Evolutionary conservation across 148 eudicot species (phyloP).

Genomic region (Persicaria tinctoria): DNA sequence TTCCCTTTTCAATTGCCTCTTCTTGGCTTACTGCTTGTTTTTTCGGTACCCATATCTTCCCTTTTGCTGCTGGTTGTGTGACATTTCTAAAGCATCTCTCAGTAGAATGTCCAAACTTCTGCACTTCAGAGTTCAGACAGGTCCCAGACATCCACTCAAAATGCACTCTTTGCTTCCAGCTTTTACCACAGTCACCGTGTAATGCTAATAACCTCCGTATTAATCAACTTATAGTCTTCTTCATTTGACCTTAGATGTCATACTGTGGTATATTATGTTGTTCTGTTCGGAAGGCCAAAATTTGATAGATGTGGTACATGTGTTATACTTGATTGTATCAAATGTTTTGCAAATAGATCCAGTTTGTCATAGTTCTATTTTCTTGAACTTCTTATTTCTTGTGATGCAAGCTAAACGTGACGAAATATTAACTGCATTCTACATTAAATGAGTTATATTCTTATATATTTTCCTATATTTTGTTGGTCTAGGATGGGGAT

Average conservation of each 20-base stretch:
- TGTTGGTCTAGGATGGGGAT: conserved; percentile 60
- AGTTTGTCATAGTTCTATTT: not conserved
- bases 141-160: too few relatives aligned
- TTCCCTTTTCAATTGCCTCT: too few relatives aligned
- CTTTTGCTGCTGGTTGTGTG: too few relatives aligned
- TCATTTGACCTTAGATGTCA: not conserved
- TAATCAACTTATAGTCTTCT: not conserved
- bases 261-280: not conserved
- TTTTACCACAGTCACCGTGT: not conserved
- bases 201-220: not conserved
- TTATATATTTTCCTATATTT: conserved; percentile 12
- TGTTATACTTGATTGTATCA: not conserved
- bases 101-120: too few relatives aligned
- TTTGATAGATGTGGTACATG: not conserved
- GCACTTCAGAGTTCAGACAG: too few relatives aligned
- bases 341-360: not conserved
- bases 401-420: not conserved
- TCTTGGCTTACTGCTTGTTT: too few relatives aligned
- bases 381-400: not conserved
- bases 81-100: too few relatives aligned
- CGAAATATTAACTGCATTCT: not conserved
- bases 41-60: too few relatives aligned
- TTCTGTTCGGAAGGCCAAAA: not conserved
- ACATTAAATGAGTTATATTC: not conserved
- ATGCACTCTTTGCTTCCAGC: too few relatives aligned